Evolutionary conservation across 352 stramenopile genomes (phyloP), one percentile per base, ranked within the genome.

Genomic region (Globisporangium uncinulatum): DNA sequence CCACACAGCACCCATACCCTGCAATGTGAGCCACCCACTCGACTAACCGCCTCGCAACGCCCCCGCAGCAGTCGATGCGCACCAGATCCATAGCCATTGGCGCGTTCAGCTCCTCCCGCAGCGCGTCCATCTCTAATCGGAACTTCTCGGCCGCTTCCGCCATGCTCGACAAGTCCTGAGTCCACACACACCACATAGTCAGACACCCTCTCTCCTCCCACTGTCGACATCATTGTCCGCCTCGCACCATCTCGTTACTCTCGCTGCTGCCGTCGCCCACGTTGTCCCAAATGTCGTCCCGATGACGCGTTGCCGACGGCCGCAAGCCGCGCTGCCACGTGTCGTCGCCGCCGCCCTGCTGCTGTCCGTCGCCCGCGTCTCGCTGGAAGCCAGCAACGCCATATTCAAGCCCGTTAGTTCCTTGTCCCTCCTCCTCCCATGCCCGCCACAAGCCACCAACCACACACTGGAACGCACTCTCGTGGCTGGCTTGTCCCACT

Each of bases 121-220:
- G 86, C 1, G 79, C 79, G 59, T 95, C 78, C 85, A 95, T 93
- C 69, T 95, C 85, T 63, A 59, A 73, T 60, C 85, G 83, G 63
- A 95, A 95, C 42, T 83, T 81, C 64, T 93, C 85, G 0, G 85
- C 81, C 42, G 83, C 85, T 54, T 77, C 69, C 6, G 85, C 76
- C 78, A 95, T 93, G 57, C 73, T 86, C 44, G 79, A 83, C 54
- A 95, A 52, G 49, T 92, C 85, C 85, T 95, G 46, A 42, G 17
- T 20, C n/a, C 19, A 42, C 32, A 62, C 37, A 41, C 41, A 69
- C 7, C 8, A 24, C 47, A 59, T 24, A 44, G 50, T 6, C 29
- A 66, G 50, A 21, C 11, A 21, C 20, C n/a, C 57, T 54, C 29
- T 48, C 8, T 4, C 7, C 20, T 29, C 15, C 29, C 39, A 39